Conservation (phyloP, 2,329 filamentous ascomycete species). For the Zymoseptoria ardabiliae region DNA sequence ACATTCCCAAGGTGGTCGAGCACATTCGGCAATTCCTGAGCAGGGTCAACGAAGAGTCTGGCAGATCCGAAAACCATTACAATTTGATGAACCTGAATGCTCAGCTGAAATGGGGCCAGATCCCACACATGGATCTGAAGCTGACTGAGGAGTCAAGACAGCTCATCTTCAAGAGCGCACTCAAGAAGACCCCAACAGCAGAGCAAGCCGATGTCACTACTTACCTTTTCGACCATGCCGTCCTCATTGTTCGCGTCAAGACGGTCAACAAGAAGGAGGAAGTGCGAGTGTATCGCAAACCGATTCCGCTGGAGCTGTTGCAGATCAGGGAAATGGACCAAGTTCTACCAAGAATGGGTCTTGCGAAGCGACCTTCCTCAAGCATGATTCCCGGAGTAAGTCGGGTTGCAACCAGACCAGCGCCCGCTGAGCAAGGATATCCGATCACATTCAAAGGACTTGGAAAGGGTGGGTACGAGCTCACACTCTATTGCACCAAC, state of each 20-base stretch:
- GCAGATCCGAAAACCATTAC: slow-evolving; percentile 95
- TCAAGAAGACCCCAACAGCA: slow-evolving; percentile 89
- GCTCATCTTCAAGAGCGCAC: slow-evolving; percentile 83
- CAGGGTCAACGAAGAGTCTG: slow-evolving; percentile 87
- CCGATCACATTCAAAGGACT: slow-evolving; percentile 95
- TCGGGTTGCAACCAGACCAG: slow-evolving; percentile 44
- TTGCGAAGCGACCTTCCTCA: slow-evolving; percentile 80
- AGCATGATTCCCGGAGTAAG: slow-evolving; percentile 61
- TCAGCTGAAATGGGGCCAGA: slow-evolving; percentile 81
- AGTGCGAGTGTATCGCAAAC: slow-evolving; percentile 88
- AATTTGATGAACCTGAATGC: slow-evolving; percentile 88
- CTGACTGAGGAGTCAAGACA: slow-evolving; percentile 89
- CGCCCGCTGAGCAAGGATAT: slow-evolving; percentile 65
- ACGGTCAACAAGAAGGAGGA: slow-evolving; percentile 89
- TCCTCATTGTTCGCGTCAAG: slow-evolving; percentile 85
- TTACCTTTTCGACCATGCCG: slow-evolving; percentile 93
- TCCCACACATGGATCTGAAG: slow-evolving; percentile 87
- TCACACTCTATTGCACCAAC: slow-evolving; percentile 80
- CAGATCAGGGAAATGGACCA: slow-evolving; percentile 97
- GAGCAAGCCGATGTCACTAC: slow-evolving; percentile 77
- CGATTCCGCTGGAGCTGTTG: slow-evolving; percentile 87
- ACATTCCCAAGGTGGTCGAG: slow-evolving; percentile 81
- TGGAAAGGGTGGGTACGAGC: slow-evolving; percentile 89
- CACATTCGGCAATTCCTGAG: slow-evolving; percentile 82
- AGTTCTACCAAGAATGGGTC: slow-evolving; percentile 71